phyloP scores from a whole-genome alignment of 2,329 filamentous ascomycete genomes.

The Sporothrix pseudoabietina region DNA sequence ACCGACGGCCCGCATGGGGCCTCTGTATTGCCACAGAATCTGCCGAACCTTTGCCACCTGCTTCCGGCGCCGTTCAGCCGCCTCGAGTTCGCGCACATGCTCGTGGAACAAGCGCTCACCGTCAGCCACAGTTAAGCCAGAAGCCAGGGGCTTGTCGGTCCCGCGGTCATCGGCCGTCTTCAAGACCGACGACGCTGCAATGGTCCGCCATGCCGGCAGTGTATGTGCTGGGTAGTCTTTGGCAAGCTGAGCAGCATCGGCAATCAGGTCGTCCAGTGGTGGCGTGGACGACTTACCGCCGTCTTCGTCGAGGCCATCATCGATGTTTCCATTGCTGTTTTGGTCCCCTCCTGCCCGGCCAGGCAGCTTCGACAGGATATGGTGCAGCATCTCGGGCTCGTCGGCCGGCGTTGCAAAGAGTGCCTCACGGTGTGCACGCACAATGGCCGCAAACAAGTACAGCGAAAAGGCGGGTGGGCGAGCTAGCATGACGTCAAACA shows the following conservation, averaged over 20 bases:
- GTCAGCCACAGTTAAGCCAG: slow-evolving; percentile 62
- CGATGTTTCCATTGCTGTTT: not conserved
- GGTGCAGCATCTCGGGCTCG: slow-evolving; percentile 91
- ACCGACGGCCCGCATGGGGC: slow-evolving; percentile 62
- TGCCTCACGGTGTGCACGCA: slow-evolving; percentile 77
- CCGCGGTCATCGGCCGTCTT: slow-evolving; percentile 70
- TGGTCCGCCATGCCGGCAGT: slow-evolving; percentile 69
- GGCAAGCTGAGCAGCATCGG: slow-evolving; percentile 65
- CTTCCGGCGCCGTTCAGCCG: slow-evolving; percentile 61
- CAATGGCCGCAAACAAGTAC: slow-evolving; percentile 89
- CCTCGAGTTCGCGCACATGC: slow-evolving; percentile 72
- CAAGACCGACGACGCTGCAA: slow-evolving; percentile 77
- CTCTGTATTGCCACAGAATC: slow-evolving; percentile 63
- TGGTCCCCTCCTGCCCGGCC: slow-evolving; percentile 41
- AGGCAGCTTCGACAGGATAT: slow-evolving; percentile 83
- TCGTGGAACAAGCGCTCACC: slow-evolving; percentile 68
- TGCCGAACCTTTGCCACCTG: slow-evolving; percentile 45
- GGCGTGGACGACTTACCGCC: slow-evolving; percentile 58
- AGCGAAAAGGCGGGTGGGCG: slow-evolving; percentile 84
- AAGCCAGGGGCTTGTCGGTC: slow-evolving; percentile 41
- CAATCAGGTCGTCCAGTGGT: slow-evolving; percentile 74
- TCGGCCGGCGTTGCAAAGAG: slow-evolving; percentile 81
- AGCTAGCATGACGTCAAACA: slow-evolving; percentile 91
- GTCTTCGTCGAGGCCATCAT: slow-evolving; percentile 73
- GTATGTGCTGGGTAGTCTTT: slow-evolving; percentile 68